Evolutionary conservation across 352 stramenopile species (phyloP).

Genomic region (Phytophthora litchii): DNA sequence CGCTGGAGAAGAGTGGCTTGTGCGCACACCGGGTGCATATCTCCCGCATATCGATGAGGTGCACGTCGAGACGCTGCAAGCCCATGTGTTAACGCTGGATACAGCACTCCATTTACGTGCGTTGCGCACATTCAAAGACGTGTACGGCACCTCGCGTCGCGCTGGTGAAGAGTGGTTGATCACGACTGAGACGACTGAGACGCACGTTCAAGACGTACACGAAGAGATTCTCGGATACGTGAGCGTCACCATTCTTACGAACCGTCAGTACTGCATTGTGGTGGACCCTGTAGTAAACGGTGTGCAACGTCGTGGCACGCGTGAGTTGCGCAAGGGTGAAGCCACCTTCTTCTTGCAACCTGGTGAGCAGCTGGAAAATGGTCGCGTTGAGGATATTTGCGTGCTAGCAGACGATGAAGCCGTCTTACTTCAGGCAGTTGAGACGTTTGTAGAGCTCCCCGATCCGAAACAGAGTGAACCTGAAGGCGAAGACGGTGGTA

Average conservation of each 20-base stretch:
- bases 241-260: slow-evolving; percentile 69
- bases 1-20: slow-evolving; percentile 81
- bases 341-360: slow-evolving; percentile 77
- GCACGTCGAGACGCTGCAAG: slow-evolving; percentile 61
- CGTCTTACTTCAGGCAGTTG: slow-evolving; percentile 75
- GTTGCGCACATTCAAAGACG: slow-evolving; percentile 74
- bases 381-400: slow-evolving; percentile 65
- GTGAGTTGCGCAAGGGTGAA: slow-evolving; percentile 75
- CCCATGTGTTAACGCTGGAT: slow-evolving; percentile 71
- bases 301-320: slow-evolving; percentile 72
- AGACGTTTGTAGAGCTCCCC: slow-evolving; percentile 56
- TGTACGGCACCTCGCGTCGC: slow-evolving; percentile 72
- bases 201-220: slow-evolving; percentile 79
- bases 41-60: slow-evolving; percentile 80
- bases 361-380: slow-evolving; percentile 63
- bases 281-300: slow-evolving; percentile 71
- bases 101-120: slow-evolving; percentile 69
- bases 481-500: slow-evolving; percentile 25
- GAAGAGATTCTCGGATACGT: slow-evolving; percentile 73
- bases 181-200: slow-evolving; percentile 72
- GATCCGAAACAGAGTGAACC: slow-evolving; percentile 24
- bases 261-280: slow-evolving; percentile 85
- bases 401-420: slow-evolving; percentile 79
- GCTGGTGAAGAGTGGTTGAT: slow-evolving; percentile 85
- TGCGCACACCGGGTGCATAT: slow-evolving; percentile 73